Percentiles rank a stretch among this genome's conserved stretches.
Evolutionary conservation across 163 green algal species (phyloP).

Genomic region (Picocystis sp.): DNA sequence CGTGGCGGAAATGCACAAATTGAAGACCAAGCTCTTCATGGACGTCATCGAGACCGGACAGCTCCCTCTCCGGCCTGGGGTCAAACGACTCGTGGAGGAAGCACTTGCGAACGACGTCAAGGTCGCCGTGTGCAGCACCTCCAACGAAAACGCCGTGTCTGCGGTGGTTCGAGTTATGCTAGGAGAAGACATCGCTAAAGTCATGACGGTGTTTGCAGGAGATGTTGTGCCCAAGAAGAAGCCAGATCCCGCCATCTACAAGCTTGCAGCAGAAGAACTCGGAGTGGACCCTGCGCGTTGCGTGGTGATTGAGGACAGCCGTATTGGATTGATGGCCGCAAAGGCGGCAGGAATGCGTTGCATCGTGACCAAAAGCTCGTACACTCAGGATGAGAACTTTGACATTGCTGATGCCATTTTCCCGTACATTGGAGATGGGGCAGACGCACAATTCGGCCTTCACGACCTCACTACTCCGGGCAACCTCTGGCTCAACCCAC

Average conservation of each 20-base stretch:
- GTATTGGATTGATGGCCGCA: slow-evolving; percentile 75
- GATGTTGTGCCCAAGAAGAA: slow-evolving; percentile 96
- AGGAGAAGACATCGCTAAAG: slow-evolving; percentile 24
- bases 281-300: slow-evolving; percentile 50
- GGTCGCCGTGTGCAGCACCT: slow-evolving; percentile 94
- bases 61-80: slow-evolving; percentile 81
- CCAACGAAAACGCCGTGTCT: slow-evolving; percentile 81
- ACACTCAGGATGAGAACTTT: slow-evolving; percentile 86
- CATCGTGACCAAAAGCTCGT: slow-evolving; percentile 81
- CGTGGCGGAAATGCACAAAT: slow-evolving; percentile 68
- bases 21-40: slow-evolving; percentile 95
- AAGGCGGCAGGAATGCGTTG: slow-evolving; percentile 89
- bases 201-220: slow-evolving; percentile 48
- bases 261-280: slow-evolving; percentile 41
- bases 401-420: slow-evolving; percentile 53
- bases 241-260: slow-evolving; percentile 82
- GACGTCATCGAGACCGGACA: slow-evolving; percentile 62
- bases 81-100: slow-evolving; percentile 55
- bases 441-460: slow-evolving; percentile 45
- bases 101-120: slow-evolving; percentile 55
- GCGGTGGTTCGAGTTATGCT: slow-evolving; percentile 85
- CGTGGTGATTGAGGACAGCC: slow-evolving; percentile 88
- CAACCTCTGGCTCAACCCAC: slow-evolving; percentile 16
- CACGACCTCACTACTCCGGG: slow-evolving; percentile 41
- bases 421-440: slow-evolving; percentile 60